These are phyloP conservation scores for Mycena crocata DNA, from an alignment of 768 basidiomycete genomes.

Conservation along the genomic window DNA sequence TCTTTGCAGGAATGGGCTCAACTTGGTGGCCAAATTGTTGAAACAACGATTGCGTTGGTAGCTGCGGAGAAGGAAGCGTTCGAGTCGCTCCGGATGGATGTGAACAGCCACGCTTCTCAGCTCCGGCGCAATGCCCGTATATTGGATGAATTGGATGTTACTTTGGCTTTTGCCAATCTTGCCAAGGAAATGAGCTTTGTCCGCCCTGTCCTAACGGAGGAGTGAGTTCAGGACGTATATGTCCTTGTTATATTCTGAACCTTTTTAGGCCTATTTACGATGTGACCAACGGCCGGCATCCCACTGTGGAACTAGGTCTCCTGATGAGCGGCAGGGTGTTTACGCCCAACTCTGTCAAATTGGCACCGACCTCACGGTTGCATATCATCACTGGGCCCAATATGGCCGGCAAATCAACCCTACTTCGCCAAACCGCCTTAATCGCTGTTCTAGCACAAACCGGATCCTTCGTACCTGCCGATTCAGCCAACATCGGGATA, in stretches of 20 bases:
- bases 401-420: conserved; percentile 95
- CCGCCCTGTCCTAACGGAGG: conserved; percentile 73
- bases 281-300: conserved; percentile 88
- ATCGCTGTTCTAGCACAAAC: conserved; percentile 91
- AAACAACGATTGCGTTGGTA: conserved; percentile 63
- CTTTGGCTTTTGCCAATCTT: conserved; percentile 82
- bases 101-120: conserved; percentile 63
- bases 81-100: conserved; percentile 72
- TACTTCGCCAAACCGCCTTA: conserved; percentile 91
- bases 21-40: conserved; percentile 75
- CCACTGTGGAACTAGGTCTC: conserved; percentile 91
- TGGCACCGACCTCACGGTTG: conserved; percentile 70
- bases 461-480: conserved; percentile 95
- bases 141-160: conserved; percentile 90
- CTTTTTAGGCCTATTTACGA: conserved; percentile 64
- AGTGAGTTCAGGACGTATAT: conserved; percentile 58
- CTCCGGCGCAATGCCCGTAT: conserved; percentile 83
- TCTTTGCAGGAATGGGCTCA: conserved; percentile 74
- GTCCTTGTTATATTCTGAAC: background rate
- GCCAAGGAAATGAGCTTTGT: conserved; percentile 84
- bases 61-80: conserved; percentile 81
- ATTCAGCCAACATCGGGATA: conserved; percentile 81
- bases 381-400: conserved; percentile 95
- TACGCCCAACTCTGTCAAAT: conserved; percentile 82
- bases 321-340: conserved; percentile 80